Evolutionary conservation across 192 early-diverging fungal genomes (phyloP).

Genomic region (Dispira parvispora): DNA sequence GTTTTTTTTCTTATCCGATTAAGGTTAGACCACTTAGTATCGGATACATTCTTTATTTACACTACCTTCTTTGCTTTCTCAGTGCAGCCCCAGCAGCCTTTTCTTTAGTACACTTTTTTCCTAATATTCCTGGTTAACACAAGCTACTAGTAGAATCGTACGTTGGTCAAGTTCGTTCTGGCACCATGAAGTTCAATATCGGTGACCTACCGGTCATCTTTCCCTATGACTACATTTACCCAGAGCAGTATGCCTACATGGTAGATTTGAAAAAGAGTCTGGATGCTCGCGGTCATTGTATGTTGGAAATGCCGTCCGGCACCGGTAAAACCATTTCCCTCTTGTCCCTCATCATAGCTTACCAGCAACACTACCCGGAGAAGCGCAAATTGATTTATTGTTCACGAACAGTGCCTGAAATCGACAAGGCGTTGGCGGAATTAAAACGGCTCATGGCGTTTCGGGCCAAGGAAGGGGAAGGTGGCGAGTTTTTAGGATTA

Average conservation of each 20-base stretch:
- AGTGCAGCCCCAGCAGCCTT: too few species aligned
- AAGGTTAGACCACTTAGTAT: too few species aligned
- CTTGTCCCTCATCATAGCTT: constrained; percentile 87
- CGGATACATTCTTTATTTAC: too few species aligned
- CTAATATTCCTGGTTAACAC: too few species aligned
- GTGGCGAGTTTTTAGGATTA: constrained; percentile 75
- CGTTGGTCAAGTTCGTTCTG: too few species aligned
- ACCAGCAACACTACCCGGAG: constrained; percentile 80
- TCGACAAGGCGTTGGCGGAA: constrained; percentile 96
- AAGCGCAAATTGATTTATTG: constrained; percentile 98
- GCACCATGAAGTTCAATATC: constrained; percentile 43
- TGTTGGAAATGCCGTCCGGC: constrained; percentile 98
- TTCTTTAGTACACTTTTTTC: too few species aligned
- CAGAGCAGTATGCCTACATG: constrained; percentile 99
- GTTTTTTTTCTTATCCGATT: too few species aligned
- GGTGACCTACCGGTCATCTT: constrained; percentile 88
- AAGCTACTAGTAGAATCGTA: too few species aligned
- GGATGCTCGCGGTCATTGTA: constrained; percentile 86
- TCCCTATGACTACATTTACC: constrained; percentile 98
- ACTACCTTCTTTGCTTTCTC: too few species aligned
- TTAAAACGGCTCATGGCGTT: constrained; percentile 83
- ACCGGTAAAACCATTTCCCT: constrained; percentile 97
- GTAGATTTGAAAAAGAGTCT: constrained; percentile 80
- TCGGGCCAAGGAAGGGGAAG: constrained; percentile 40
- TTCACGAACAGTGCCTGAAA: constrained; percentile 98